Evolutionary conservation across 1,139 yeast genomes (phyloP), one percentile per base, ranked within the genome.

Genomic region (Taiozyma sp.): DNA sequence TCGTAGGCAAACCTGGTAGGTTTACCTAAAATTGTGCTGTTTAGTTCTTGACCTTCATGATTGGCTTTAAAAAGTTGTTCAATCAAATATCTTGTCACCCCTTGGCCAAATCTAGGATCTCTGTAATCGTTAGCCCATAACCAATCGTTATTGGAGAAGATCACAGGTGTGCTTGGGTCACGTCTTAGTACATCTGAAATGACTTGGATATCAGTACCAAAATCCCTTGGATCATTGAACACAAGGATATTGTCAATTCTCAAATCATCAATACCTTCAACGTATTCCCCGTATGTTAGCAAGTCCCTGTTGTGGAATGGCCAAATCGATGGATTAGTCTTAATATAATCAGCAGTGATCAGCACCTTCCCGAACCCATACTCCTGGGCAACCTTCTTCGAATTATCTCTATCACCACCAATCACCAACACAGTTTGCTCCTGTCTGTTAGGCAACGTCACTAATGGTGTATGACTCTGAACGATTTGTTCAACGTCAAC

Each of bases 401-500:
- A 81, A 44, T 74, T 71, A 56, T 88, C 96, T 7, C 78, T 79
- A 22, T 84, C 84, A 1, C 96, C 96, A 6, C 98, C 98, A 23
- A 91, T 85, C 1, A 89, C 91, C 57, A 92, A 69, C 9, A 91
- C 91, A 16, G 91, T 73, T 40, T 79, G 67, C 0, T 58, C 57
- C 60, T 74, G 84, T 48, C 74, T 71, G 23, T 71, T 67, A 1
- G 80, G 80, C 50, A 89, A 72, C 0, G 83, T 78, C 58, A 78
- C 80, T 76, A 87, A 84, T 1, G 98, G 99, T 0, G 98, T 92
- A 69, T 93, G 99, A 48, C 96, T 84, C 67, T 89, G 96, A 14
- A 93, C 83, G 43, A 93, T 73, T 65, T 92, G 97, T 45, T 76
- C 70, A 5, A 83, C 79, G 9, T 79, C 74, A 23, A 89, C 71